Conservation (phyloP, 495 filamentous ascomycete genomes). For the Talaromyces wortmannii region DNA sequence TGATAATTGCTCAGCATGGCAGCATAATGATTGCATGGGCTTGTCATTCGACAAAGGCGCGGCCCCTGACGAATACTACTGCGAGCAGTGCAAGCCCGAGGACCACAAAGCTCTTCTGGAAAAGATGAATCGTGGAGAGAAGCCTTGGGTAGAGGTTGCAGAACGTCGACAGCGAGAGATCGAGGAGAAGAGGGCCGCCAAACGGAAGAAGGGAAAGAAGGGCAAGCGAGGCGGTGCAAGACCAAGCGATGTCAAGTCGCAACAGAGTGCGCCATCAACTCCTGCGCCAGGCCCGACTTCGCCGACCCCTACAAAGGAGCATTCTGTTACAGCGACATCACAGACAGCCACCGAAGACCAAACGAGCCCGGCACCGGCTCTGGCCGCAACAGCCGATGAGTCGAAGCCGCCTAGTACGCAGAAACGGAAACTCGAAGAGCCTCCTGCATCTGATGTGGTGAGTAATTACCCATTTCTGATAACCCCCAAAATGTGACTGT, state of each 20-base stretch:
- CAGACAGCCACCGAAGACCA: constrained; percentile 10
- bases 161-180: constrained; percentile 43
- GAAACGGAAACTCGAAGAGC: constrained; percentile 34
- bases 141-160: constrained; percentile 71
- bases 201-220: constrained; percentile 41
- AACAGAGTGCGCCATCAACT: constrained; percentile 17
- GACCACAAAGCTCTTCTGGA: constrained; percentile 70
- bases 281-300: constrained; percentile 15
- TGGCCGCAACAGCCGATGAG: constrained; percentile 16
- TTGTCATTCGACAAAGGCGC: constrained; percentile 69
- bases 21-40: constrained; percentile 94
- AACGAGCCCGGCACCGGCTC: constrained; percentile 17
- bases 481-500: background rate
- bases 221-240: constrained; percentile 23
- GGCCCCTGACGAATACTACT: constrained; percentile 75
- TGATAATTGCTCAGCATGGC: constrained; percentile 86
- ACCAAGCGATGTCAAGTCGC: constrained; percentile 29
- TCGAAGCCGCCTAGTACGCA: constrained; percentile 25
- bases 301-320: background rate
- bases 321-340: background rate
- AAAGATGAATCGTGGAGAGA: constrained; percentile 70
- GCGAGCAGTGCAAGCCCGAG: constrained; percentile 81
- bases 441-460: constrained; percentile 21
- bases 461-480: constrained; percentile 6
- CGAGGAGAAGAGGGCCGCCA: constrained; percentile 39